These are phyloP conservation scores for Parasarocladium wereldwijsianum DNA, from an alignment of 2,329 filamentous ascomycete genomes.

Conservation along the genomic window DNA sequence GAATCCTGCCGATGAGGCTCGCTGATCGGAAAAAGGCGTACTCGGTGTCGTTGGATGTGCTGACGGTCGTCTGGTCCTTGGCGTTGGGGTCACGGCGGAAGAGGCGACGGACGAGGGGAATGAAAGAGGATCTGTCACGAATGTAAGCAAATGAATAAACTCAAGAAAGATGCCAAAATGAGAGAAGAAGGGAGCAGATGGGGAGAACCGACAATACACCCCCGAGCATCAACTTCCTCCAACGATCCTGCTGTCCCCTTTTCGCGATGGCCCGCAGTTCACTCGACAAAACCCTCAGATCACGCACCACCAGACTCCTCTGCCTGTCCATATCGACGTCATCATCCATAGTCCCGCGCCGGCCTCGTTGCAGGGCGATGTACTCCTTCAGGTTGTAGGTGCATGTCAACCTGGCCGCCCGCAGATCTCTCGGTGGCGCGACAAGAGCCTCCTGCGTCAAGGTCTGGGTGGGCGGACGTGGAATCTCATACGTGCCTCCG, in stretches of 20 bases:
- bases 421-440: constrained; percentile 12
- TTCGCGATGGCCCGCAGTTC: constrained; percentile 28
- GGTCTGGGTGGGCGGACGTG: constrained; percentile 8
- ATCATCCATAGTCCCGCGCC: constrained; percentile 15
- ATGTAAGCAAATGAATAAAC: neutral
- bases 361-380: constrained; percentile 11
- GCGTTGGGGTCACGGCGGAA: constrained; percentile 32
- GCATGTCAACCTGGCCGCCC: constrained; percentile 18
- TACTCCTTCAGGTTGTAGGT: constrained; percentile 22
- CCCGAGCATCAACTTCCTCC: constrained; percentile 37
- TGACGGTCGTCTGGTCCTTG: constrained; percentile 20
- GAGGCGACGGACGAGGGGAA: constrained; percentile 35
- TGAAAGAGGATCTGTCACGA: constrained; percentile 28
- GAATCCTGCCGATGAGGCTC: constrained; percentile 33
- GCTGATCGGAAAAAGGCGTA: constrained; percentile 39
- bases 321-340: constrained; percentile 27
- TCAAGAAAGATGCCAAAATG: neutral
- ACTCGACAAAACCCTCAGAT: constrained; percentile 27
- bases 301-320: constrained; percentile 25
- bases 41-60: constrained; percentile 36
- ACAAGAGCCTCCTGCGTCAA: constrained; percentile 9
- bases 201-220: constrained; percentile 30
- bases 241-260: constrained; percentile 31
- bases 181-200: neutral
- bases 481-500: constrained; percentile 8